Conservation (phyloP, 2,329 filamentous ascomycete genomes). For the Exophiala sp. region DNA sequence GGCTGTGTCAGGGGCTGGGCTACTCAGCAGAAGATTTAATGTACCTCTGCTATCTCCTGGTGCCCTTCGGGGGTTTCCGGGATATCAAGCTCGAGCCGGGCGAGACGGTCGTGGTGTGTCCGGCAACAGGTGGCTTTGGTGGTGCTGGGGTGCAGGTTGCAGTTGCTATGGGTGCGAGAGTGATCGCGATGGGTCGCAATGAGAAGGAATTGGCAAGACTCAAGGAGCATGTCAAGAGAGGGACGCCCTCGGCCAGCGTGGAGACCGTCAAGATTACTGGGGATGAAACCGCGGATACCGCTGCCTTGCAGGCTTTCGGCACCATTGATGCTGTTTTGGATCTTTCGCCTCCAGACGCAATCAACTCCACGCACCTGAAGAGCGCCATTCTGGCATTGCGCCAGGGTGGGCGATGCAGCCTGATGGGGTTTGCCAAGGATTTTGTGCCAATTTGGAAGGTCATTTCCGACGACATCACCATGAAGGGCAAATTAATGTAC, state of each 20-base stretch:
- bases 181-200: slow-evolving; percentile 52
- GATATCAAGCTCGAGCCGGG: slow-evolving; percentile 41
- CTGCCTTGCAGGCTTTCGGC: slow-evolving; percentile 34
- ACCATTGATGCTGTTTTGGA: slow-evolving; percentile 47
- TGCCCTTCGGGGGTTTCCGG: slow-evolving; percentile 45
- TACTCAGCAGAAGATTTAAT: slow-evolving; percentile 42
- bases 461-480: neutral
- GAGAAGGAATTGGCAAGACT: slow-evolving; percentile 34
- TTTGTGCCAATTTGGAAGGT: neutral
- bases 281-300: slow-evolving; percentile 37
- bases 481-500: neutral
- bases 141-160: slow-evolving; percentile 49
- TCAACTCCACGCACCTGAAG: slow-evolving; percentile 38
- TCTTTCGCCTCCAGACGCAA: slow-evolving; percentile 40
- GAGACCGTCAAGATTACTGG: slow-evolving; percentile 41
- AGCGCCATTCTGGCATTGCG: slow-evolving; percentile 34
- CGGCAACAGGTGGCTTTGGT: slow-evolving; percentile 51
- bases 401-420: slow-evolving; percentile 9
- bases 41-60: slow-evolving; percentile 36
- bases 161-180: slow-evolving; percentile 49
- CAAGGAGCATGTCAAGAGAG: neutral
- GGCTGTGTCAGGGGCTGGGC: slow-evolving; percentile 30
- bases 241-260: slow-evolving; percentile 31
- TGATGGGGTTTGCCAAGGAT: slow-evolving; percentile 16
- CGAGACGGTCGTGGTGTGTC: slow-evolving; percentile 48